phyloP scores from a whole-genome alignment of 1,284 basidiomycete genomes.

The Ustilago trichophora region DNA sequence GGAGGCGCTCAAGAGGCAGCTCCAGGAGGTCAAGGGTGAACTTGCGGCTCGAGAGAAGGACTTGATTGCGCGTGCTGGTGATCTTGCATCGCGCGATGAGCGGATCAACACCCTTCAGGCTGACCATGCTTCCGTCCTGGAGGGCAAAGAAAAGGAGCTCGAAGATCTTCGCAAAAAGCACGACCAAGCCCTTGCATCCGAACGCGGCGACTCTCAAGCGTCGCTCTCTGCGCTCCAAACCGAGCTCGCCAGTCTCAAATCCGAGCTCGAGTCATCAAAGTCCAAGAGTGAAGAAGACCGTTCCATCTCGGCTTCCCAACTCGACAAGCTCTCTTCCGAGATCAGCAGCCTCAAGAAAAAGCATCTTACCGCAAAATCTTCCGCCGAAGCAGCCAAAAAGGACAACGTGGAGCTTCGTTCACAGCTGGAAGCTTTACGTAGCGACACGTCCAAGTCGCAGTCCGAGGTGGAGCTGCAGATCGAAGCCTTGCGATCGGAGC shows the following conservation, averaged over 20 bases:
- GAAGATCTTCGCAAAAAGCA: constrained; percentile 10
- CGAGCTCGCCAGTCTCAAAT: constrained; percentile 7
- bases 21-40: constrained; percentile 1
- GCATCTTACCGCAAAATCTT: constrained; percentile 45
- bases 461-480: constrained; percentile 11
- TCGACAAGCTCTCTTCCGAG: constrained; percentile 31
- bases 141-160: constrained; percentile 5
- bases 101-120: constrained; percentile 10
- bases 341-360: constrained; percentile 37
- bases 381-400: constrained; percentile 36
- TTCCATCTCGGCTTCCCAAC: not conserved
- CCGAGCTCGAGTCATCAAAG: constrained; percentile 9
- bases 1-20: constrained; percentile 2
- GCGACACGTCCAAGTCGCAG: not conserved
- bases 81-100: constrained; percentile 13
- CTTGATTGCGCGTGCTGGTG: constrained; percentile 1
- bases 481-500: constrained; percentile 22
- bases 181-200: constrained; percentile 6
- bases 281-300: constrained; percentile 11
- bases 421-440: constrained; percentile 5
- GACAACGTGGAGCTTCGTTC: constrained; percentile 34
- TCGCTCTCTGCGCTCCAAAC: constrained; percentile 1
- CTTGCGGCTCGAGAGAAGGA: not conserved
- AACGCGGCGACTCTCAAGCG: constrained; percentile 14
- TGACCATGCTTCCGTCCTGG: constrained; percentile 8